Conservation (phyloP, 208 protist genomes). For the Trypanosomatidae sp. region DNA sequence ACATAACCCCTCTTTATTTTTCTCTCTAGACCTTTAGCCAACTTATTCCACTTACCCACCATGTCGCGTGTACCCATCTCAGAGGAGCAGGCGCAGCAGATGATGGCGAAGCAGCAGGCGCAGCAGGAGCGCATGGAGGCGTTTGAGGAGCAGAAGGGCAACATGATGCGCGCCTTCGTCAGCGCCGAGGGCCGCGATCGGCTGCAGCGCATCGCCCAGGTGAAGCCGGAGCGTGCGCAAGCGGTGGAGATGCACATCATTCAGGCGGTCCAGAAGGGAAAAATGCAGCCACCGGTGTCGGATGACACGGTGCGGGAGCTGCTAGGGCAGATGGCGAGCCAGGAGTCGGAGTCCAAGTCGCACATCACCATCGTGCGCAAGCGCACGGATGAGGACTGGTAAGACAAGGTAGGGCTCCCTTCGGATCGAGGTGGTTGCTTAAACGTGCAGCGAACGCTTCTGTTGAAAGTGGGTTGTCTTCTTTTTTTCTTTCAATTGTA, state of each 20-base stretch:
- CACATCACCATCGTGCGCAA: conserved; percentile 90
- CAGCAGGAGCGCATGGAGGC: conserved; percentile 79
- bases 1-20: too few relatives aligned
- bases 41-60: too few relatives aligned
- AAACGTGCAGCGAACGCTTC: too few relatives aligned
- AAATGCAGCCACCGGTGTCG: conserved; percentile 84
- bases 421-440: too few relatives aligned
- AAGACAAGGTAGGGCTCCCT: too few relatives aligned
- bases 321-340: conserved; percentile 52
- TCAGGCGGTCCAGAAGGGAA: conserved; percentile 80
- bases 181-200: conserved; percentile 87
- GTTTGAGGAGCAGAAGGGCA: conserved; percentile 87
- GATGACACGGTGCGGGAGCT: conserved; percentile 86
- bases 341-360: conserved; percentile 53
- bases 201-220: conserved; percentile 86
- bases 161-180: conserved; percentile 84
- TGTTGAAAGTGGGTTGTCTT: too few relatives aligned
- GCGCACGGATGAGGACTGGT: conserved; percentile 91
- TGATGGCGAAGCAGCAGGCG: conserved; percentile 87
- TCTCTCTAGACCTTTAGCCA: too few relatives aligned
- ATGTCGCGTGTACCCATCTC: conserved; percentile 85
- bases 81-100: conserved; percentile 88
- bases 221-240: conserved; percentile 83
- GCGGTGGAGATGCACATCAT: conserved; percentile 91
- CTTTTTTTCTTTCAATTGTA: too few relatives aligned